A percentile compares a stretch with the other conserved stretches of the same genome.
phyloP scores from a whole-genome alignment of 441 rosid genomes.

The Dalechampia spathulata region DNA sequence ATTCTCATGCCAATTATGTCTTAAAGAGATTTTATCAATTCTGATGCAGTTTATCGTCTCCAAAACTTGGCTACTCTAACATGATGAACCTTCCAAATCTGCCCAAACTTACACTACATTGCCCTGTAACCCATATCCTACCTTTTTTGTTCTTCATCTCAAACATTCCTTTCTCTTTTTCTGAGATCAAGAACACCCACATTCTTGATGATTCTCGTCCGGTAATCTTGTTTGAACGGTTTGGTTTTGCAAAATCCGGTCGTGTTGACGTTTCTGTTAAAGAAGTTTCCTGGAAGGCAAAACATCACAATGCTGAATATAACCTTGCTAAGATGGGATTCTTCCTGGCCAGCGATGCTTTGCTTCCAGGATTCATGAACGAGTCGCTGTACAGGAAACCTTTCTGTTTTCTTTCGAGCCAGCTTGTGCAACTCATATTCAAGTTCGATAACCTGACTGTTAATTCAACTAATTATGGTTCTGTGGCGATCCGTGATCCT shows the following conservation, averaged over 20 bases:
- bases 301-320: constrained; percentile 6
- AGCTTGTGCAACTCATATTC: constrained; percentile 22
- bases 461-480: constrained; percentile 25
- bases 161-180: constrained; percentile 22
- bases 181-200: constrained; percentile 37
- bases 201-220: constrained; percentile 32
- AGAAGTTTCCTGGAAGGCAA: constrained; percentile 29
- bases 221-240: constrained; percentile 41
- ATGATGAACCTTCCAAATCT: constrained; percentile 9
- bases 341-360: constrained; percentile 31
- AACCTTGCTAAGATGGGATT: constrained; percentile 38
- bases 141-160: constrained; percentile 17
- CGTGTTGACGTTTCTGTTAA: constrained; percentile 23
- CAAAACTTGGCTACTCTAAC: background rate
- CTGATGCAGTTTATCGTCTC: background rate
- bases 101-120: background rate
- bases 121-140: constrained; percentile 3
- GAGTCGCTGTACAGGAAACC: constrained; percentile 14
- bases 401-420: constrained; percentile 36
- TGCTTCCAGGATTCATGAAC: constrained; percentile 25
- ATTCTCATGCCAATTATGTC: background rate
- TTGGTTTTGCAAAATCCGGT: constrained; percentile 37
- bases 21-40: too few relatives aligned
- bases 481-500: constrained; percentile 17
- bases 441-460: constrained; percentile 23